Evolutionary conservation across 202 grass and related monocot genomes (phyloP), one percentile per base, ranked within the genome.

Genomic region (Eragrostis tef): DNA sequence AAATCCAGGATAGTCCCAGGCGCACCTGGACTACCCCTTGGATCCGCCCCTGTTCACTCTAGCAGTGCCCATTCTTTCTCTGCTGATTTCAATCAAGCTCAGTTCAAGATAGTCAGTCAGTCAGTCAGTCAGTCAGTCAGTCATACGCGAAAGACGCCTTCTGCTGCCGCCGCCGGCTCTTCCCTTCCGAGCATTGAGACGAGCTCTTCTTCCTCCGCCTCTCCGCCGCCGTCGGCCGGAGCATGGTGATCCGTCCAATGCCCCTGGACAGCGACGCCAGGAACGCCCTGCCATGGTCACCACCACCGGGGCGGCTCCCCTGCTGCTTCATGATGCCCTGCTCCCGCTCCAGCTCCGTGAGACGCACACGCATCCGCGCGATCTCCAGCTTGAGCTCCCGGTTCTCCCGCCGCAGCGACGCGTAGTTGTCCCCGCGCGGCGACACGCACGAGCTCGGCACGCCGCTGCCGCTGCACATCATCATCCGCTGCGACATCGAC

Each of bases 331-430:
- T 98, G 27, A 92, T 29, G 19, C 89, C 88, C 50, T 98, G 94
- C 69, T 94, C 92, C 81, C 93, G 73, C 88, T 97, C 94, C 69
- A 98, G 83, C 77, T 94, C 94, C 12, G 89, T 98, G 19, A 98
- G 85, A 70, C 94, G 87, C 79, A 93, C 94, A 1, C 92, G 83
- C 94, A 98, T 94, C 78, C 92, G 81, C 74, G 89, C 82, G 4
- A 98, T 73, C 86, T 98, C 94, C 58, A 98, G 90, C 85, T 92
- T 94, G 36, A 98, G 85, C 81, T 98, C 92, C 36, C 92, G 83
- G 79, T 98, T 98, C 73, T 98, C 94, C 83, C 92, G 86, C 79
- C 94, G 63, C 57, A 94, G 57, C 74, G 88, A 94, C 12, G 94
- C 94, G 52, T 98, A 98, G 75, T 94, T 98, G 88, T 98, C 92